These are phyloP conservation scores for Alternaria conjuncta DNA, from an alignment of 2,329 filamentous ascomycete species.

Conservation along the genomic window DNA sequence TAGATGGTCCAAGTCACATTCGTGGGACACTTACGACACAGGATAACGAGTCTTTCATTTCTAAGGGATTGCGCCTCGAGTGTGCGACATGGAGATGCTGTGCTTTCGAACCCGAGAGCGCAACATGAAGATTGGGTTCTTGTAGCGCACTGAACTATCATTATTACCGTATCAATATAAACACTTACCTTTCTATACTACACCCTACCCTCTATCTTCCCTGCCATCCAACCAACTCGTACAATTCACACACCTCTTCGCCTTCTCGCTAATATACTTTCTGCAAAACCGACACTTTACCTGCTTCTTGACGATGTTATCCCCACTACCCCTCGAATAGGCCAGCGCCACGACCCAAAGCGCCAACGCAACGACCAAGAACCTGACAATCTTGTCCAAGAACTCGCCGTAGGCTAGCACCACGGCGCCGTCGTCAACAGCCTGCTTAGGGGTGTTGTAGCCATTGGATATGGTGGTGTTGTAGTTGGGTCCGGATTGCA, in stretches of 20 bases:
- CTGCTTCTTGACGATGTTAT: slow-evolving; percentile 74
- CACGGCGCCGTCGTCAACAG: slow-evolving; percentile 73
- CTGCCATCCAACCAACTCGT: slow-evolving; percentile 65
- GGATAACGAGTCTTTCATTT: fast-evolving
- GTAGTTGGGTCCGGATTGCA: slow-evolving; percentile 62
- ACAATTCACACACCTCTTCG: slow-evolving; percentile 63
- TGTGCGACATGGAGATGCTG: neutral
- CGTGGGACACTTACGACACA: neutral
- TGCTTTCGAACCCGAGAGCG: neutral
- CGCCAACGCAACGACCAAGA: slow-evolving; percentile 68
- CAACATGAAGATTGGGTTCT: neutral
- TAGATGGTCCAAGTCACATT: neutral
- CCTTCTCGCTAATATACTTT: slow-evolving; percentile 68
- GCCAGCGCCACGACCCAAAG: slow-evolving; percentile 68
- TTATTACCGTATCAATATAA: neutral
- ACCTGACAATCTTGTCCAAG: slow-evolving; percentile 69
- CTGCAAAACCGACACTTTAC: slow-evolving; percentile 73
- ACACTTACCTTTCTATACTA: neutral
- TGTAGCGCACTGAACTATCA: neutral
- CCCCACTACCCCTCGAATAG: slow-evolving; percentile 67
- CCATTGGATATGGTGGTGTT: slow-evolving; percentile 53
- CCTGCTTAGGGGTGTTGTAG: slow-evolving; percentile 74
- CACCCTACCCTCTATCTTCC: slow-evolving; percentile 48
- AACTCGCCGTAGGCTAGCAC: slow-evolving; percentile 77
- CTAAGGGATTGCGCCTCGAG: neutral